phyloP scores from a whole-genome alignment of 176 grass and related monocot genomes.

The Oryza glaberrima region DNA sequence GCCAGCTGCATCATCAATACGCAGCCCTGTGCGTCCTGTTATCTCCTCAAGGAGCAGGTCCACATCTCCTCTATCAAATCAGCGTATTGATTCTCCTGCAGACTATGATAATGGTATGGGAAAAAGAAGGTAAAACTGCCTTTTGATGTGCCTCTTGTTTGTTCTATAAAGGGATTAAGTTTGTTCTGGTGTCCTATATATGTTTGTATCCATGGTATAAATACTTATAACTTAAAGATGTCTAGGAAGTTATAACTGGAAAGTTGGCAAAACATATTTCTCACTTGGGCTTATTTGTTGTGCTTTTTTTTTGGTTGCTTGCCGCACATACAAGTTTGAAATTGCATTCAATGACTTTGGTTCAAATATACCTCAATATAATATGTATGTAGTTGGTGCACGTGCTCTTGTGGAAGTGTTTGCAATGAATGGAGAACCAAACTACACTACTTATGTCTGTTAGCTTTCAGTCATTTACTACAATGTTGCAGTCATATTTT shows the following conservation, averaged over 20 bases:
- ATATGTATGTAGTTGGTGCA: background rate
- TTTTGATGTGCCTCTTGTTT: conserved; percentile 29
- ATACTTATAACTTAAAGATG: background rate
- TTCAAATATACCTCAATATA: background rate
- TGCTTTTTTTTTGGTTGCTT: background rate
- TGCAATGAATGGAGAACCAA: background rate
- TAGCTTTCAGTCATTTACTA: conserved; percentile 14
- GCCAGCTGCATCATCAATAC: conserved; percentile 23
- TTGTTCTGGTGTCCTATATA: conserved; percentile 20
- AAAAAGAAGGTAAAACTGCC: conserved; percentile 55
- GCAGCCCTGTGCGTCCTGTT: conserved; percentile 29
- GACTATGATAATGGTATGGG: conserved; percentile 43
- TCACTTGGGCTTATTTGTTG: background rate
- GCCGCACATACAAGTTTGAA: background rate
- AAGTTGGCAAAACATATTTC: conserved; percentile 20
- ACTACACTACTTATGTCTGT: conserved; percentile 8
- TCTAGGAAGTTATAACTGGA: conserved; percentile 20
- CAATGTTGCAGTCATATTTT: background rate
- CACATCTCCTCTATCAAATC: conserved; percentile 40
- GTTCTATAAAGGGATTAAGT: background rate
- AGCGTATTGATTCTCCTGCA: conserved; percentile 35
- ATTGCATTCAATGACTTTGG: too few relatives aligned
- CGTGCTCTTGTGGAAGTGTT: background rate
- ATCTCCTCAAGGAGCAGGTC: conserved; percentile 42
- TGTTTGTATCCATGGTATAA: background rate